phyloP scores from a whole-genome alignment of 306 rosid genomes.

The Datisca glomerata region DNA sequence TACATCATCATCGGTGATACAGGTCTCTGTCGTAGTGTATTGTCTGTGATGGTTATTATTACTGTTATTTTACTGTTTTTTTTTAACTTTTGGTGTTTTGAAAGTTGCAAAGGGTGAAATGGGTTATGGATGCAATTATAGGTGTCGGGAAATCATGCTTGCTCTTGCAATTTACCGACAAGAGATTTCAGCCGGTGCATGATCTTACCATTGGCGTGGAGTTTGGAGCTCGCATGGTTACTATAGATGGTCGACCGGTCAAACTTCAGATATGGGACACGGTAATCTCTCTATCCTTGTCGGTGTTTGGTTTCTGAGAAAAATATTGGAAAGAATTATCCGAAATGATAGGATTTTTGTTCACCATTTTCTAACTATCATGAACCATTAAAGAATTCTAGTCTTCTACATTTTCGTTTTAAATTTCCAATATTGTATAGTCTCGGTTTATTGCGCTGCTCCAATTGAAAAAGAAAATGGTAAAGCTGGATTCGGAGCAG shows the following conservation, averaged over 20 bases:
- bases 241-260: constrained; percentile 79
- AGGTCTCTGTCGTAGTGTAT: constrained; percentile 46
- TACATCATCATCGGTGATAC: constrained; percentile 99
- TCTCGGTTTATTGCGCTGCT: not conserved
- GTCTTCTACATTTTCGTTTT: not conserved
- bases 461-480: too few species aligned
- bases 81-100: not conserved
- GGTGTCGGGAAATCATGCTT: constrained; percentile 99
- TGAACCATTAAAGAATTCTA: too few species aligned
- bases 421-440: not conserved
- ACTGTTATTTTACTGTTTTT: not conserved
- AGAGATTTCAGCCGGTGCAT: constrained; percentile 94
- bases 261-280: constrained; percentile 99
- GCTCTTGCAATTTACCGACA: constrained; percentile 93
- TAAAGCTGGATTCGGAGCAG: too few species aligned
- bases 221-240: constrained; percentile 97
- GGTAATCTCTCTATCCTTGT: constrained; percentile 27
- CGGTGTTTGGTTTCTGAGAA: not conserved
- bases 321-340: not conserved
- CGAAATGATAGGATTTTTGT: too few species aligned
- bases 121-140: constrained; percentile 9
- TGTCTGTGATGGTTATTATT: too few species aligned
- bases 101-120: not conserved
- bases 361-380: too few species aligned
- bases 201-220: constrained; percentile 97